Conservation (phyloP, 1,284 basidiomycete species). For the Erythrobasidium hasegawianum region DNA sequence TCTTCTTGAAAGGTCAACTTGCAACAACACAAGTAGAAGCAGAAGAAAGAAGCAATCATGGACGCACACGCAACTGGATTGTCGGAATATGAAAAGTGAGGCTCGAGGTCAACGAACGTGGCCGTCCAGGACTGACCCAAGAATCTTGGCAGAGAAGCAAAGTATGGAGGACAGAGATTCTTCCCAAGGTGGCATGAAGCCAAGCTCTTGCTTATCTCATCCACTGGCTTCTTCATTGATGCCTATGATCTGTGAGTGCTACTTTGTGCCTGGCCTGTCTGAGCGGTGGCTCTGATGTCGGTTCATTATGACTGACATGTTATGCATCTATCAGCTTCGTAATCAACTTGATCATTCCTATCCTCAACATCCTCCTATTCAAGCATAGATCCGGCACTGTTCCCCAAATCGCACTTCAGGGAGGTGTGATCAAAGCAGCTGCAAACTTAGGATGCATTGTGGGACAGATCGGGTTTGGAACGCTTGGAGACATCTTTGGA, state of each 20-base stretch:
- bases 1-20: background rate
- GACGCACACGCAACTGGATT: slow-evolving; percentile 24
- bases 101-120: background rate
- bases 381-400: slow-evolving; percentile 25
- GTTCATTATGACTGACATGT: background rate
- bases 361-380: slow-evolving; percentile 32
- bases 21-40: background rate
- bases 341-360: slow-evolving; percentile 28
- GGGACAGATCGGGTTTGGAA: slow-evolving; percentile 36
- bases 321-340: slow-evolving; percentile 13
- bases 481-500: slow-evolving; percentile 30
- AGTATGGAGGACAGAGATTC: slow-evolving; percentile 26
- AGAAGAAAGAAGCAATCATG: slow-evolving; percentile 3
- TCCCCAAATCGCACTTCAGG: slow-evolving; percentile 32
- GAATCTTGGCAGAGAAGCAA: slow-evolving; percentile 23
- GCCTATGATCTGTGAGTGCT: slow-evolving; percentile 30
- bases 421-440: slow-evolving; percentile 33
- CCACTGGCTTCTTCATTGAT: slow-evolving; percentile 36
- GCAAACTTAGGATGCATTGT: slow-evolving; percentile 36
- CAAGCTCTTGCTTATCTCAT: slow-evolving; percentile 35
- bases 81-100: slow-evolving; percentile 31
- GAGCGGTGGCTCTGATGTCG: background rate
- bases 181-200: slow-evolving; percentile 31
- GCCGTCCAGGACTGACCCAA: background rate
- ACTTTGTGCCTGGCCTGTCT: background rate